These are phyloP conservation scores for Aegilops tauschii DNA, from an alignment of 176 grass and related monocot genomes.

Conservation along the genomic window DNA sequence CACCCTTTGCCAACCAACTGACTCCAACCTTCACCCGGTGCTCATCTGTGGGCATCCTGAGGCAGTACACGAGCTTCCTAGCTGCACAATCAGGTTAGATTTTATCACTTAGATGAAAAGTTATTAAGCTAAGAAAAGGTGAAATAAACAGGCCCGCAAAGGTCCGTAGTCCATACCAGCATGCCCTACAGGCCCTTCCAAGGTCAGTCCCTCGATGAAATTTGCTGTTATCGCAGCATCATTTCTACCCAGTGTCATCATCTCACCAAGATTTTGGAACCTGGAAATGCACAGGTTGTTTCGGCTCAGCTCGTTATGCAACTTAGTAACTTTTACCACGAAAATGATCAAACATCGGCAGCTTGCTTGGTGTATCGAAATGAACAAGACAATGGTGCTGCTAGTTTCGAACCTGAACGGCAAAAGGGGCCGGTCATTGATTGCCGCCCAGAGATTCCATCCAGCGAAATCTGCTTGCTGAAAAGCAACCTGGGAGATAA, in stretches of 20 bases:
- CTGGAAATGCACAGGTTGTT: constrained; percentile 28
- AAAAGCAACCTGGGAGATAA: constrained; percentile 74
- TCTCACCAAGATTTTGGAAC: constrained; percentile 97
- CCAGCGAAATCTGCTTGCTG: constrained; percentile 92
- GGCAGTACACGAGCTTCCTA: constrained; percentile 85
- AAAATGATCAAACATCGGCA: neutral
- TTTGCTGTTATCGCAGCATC: constrained; percentile 78
- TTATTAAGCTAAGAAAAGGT: neutral
- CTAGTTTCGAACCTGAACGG: constrained; percentile 67
- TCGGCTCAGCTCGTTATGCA: neutral
- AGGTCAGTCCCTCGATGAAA: constrained; percentile 88
- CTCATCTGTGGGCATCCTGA: constrained; percentile 91
- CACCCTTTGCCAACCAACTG: constrained; percentile 84
- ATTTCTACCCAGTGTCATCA: constrained; percentile 91
- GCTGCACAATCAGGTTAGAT: constrained; percentile 36
- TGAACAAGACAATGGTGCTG: neutral
- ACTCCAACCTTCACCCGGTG: constrained; percentile 88
- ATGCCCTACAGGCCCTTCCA: constrained; percentile 89
- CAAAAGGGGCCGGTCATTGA: constrained; percentile 83
- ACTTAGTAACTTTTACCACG: neutral
- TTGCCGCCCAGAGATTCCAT: constrained; percentile 96
- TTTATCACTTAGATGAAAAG: neutral
- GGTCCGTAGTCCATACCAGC: constrained; percentile 61
- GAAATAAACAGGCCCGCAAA: neutral
- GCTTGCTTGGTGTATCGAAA: neutral